Base-by-base conservation (phyloP, 2,329 filamentous ascomycete genomes). In the Sporothrix pseudoabietina region DNA sequence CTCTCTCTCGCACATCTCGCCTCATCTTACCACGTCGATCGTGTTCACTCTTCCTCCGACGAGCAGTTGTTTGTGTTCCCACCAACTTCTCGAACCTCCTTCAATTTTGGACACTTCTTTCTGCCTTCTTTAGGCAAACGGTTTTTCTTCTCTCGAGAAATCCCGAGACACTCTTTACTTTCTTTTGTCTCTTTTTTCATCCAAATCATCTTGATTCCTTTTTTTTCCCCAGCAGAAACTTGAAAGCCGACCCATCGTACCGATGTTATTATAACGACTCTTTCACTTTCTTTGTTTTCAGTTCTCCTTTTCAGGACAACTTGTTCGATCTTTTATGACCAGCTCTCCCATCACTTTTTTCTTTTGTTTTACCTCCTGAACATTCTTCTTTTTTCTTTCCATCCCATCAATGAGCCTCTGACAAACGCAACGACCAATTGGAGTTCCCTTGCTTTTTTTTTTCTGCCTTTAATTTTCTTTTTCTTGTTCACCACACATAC, bases 251-350 rank as follows among this genome's bases (percentile, higher is more conserved):
- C 35, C 69, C 61, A 73, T 78, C 79, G 79, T 79, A 80, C 79
- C 80, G 79, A 84, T 84, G 82, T 82, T 80, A 80, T 82, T 81
- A 82, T 83, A 82, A 84, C 81, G 79, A 82, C 76, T 77, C 80
- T 35, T 32, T 44, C 47, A 78, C 77, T 80, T 77, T 78, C 75
- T 75, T 77, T 77, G 75, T 76, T 72, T 75, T 77, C 75, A 72
- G 71, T 76, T 77, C 74, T 73, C 76, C 65, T 39, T 72, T 57
- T 74, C 41, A 78, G 78, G 78, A 78, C 76, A 69, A 68, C 52
- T 74, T 73, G 69, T 68, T 66, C 71, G 44, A 71, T 74, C 61
- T 71, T 76, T 74, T 59, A 75, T 71, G 66, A 72, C 49, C 57
- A 71, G 54, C 55, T 79, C 76, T 41, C 79, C 77, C 78, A 77